Conservation (phyloP, 2,329 filamentous ascomycete species). For the Nothophoma quercina region DNA sequence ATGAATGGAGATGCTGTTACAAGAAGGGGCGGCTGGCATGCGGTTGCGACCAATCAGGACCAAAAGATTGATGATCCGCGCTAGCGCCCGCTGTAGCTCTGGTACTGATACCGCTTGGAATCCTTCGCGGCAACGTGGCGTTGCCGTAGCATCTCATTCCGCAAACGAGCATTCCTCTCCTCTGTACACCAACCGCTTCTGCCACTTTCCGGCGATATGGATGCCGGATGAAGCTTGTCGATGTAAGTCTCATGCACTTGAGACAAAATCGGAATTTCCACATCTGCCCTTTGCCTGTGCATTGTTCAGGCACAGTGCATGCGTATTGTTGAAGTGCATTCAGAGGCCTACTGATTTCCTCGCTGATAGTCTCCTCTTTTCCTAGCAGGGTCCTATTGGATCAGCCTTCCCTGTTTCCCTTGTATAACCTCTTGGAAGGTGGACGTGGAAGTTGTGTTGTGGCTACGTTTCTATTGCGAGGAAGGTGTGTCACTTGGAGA, state of each 20-base stretch:
- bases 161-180: slow-evolving; percentile 2
- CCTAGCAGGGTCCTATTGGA: too few relatives aligned
- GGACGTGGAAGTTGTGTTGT: too few relatives aligned
- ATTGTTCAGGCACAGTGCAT: too few relatives aligned
- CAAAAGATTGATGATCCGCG: background rate
- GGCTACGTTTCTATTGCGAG: too few relatives aligned
- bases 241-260: background rate
- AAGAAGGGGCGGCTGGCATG: background rate
- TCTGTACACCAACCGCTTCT: background rate
- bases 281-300: background rate
- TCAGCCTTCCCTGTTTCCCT: too few relatives aligned
- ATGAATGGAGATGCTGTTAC: slow-evolving; percentile 5
- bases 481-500: background rate
- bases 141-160: slow-evolving; percentile 3
- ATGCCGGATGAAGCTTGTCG: background rate
- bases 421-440: too few relatives aligned
- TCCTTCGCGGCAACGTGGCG: slow-evolving; percentile 1
- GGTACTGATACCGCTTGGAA: background rate
- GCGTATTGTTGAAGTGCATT: too few relatives aligned
- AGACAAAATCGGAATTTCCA: background rate
- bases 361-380: too few relatives aligned
- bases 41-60: slow-evolving; percentile 4
- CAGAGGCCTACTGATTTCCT: too few relatives aligned
- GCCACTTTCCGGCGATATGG: background rate
- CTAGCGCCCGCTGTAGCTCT: background rate